These are phyloP conservation scores for Agrocybe pediades DNA, from an alignment of 768 basidiomycete species.

Conservation along the genomic window DNA sequence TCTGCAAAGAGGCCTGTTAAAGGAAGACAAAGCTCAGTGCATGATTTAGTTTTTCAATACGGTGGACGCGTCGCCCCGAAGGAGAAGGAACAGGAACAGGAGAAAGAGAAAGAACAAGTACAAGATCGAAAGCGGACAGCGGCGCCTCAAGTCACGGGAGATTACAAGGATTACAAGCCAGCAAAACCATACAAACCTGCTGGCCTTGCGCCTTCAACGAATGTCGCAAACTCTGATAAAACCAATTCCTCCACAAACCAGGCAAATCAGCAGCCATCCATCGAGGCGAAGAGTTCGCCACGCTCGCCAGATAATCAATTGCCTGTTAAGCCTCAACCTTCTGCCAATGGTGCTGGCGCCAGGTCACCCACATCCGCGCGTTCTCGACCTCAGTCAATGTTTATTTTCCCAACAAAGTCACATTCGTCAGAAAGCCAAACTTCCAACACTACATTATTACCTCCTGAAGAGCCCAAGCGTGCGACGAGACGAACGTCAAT, in stretches of 20 bases:
- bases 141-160: conserved; percentile 13
- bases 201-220: background rate
- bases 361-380: conserved; percentile 39
- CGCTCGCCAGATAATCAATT: conserved; percentile 11
- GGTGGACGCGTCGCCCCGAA: conserved; percentile 54
- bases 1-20: conserved; percentile 36
- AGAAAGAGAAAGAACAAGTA: conserved; percentile 20
- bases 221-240: conserved; percentile 6
- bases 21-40: conserved; percentile 78
- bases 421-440: conserved; percentile 38
- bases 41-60: conserved; percentile 80
- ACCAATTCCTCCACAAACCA: conserved; percentile 19
- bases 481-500: conserved; percentile 71
- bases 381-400: conserved; percentile 81
- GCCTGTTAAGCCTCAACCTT: conserved; percentile 19
- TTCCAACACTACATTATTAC: conserved; percentile 39
- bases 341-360: conserved; percentile 10
- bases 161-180: conserved; percentile 19
- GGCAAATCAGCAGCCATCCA: conserved; percentile 4
- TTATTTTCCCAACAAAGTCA: conserved; percentile 64
- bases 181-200: conserved; percentile 10
- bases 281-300: conserved; percentile 5
- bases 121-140: conserved; percentile 3
- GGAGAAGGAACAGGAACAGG: conserved; percentile 44
- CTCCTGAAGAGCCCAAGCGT: conserved; percentile 48